Base-by-base conservation (phyloP, 352 stramenopile species). In the Pythium chondricola region DNA sequence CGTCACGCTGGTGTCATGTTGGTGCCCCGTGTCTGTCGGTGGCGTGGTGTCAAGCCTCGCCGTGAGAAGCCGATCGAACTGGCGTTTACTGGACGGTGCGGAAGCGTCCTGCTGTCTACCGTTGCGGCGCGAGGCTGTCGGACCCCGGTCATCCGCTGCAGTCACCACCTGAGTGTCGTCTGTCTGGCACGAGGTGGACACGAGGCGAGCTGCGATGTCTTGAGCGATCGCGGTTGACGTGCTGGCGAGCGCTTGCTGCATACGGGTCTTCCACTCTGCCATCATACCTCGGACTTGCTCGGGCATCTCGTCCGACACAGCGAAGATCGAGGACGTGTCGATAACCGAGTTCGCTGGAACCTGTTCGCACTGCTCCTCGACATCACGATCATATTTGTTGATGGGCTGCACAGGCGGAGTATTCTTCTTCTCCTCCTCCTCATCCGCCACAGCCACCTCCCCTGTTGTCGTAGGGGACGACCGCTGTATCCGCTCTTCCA, bases 221-320 rank as follows among this genome's bases (percentile, higher is more conserved):
- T 65, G 22, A 1, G 43, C 22, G n/a, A 70, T 61, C 14, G 49
- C 56, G 21, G 51, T 50, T 2, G 43, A 41, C 0, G 65, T 61
- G 2, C 48, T 46, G n/a, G 54, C 39, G 4, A 77, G 53, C 2
- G 69, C 60, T 6, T 73, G 58, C 27, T 83, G 61, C 70, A 85
- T 79, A 2, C 69, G 60, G 25, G 65, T 33, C 42, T 84, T 82
- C 75, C 74, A 85, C 50, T 84, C 63, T 35, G 76, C 59, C 59
- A 81, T 74, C 31, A 88, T 71, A 14, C 74, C 67, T 31, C 67
- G 63, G 36, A 84, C 77, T 10, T 70, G 71, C 20, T 77, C 69
- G 0, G 72, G 71, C 16, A 84, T 62, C 36, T 83, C 73, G 0
- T 57, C 32, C 18, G 74, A 85, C 16, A 67, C 82, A 37, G 81